A percentile compares a stretch with the other conserved stretches of the same genome.
Evolutionary conservation across 768 basidiomycete genomes (phyloP).

Genomic region (Pleurotus platypus): DNA sequence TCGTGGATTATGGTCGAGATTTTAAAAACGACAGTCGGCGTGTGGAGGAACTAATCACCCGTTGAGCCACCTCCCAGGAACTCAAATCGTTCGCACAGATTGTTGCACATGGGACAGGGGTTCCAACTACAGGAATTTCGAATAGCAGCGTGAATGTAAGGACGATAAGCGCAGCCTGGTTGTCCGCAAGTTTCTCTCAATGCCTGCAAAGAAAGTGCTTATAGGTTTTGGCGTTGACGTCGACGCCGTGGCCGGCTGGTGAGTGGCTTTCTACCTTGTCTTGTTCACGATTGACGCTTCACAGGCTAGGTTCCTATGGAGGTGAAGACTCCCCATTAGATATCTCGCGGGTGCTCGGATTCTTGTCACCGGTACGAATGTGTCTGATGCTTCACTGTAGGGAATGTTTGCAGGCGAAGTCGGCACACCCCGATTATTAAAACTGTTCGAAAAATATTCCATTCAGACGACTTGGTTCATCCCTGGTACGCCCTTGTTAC

Average conservation of each 20-base stretch:
- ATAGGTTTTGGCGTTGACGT: constrained; percentile 70
- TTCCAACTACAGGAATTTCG: too few relatives aligned
- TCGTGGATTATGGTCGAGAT: too few relatives aligned
- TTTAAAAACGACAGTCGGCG: too few relatives aligned
- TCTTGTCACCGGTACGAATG: neutral
- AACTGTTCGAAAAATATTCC: constrained; percentile 68
- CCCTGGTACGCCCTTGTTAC: constrained; percentile 40
- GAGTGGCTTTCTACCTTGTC: constrained; percentile 4
- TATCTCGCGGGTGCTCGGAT: constrained; percentile 49
- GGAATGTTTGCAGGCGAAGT: constrained; percentile 79
- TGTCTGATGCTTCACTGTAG: constrained; percentile 16
- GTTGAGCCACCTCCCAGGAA: too few relatives aligned
- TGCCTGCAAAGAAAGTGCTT: constrained; percentile 53
- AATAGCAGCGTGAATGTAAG: too few relatives aligned
- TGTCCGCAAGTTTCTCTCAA: constrained; percentile 16
- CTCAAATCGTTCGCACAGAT: too few relatives aligned
- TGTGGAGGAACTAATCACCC: too few relatives aligned
- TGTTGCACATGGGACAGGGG: too few relatives aligned
- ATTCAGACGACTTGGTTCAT: constrained; percentile 75
- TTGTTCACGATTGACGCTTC: neutral
- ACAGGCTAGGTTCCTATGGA: constrained; percentile 72
- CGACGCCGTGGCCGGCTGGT: constrained; percentile 78
- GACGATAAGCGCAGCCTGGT: too few relatives aligned
- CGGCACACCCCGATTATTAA: constrained; percentile 62
- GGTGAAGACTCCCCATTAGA: constrained; percentile 71